Evolutionary conservation across 148 eudicot species (phyloP).

Genomic region (Camellia japonica): DNA sequence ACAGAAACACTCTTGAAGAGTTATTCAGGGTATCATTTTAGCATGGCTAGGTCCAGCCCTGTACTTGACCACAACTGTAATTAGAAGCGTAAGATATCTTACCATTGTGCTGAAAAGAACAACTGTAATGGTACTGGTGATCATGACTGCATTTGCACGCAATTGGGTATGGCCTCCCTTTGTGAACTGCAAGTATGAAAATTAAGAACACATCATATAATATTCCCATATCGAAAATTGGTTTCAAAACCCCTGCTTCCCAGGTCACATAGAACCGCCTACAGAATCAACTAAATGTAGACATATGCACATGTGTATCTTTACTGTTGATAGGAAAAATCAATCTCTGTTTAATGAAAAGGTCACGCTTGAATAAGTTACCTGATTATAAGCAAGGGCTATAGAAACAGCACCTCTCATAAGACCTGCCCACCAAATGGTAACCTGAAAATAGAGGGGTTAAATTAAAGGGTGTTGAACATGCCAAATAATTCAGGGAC

Average conservation of each 20-base stretch:
- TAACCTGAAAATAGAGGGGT: slow-evolving; percentile 37
- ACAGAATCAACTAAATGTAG: neutral
- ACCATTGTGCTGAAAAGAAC: slow-evolving; percentile 87
- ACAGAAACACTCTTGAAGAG: no score
- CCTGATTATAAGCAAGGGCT: slow-evolving; percentile 89
- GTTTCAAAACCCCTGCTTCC: neutral
- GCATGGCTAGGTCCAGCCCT: neutral
- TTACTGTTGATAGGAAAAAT: neutral
- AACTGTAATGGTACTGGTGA: slow-evolving; percentile 75
- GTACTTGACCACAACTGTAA: neutral
- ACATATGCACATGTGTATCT: neutral
- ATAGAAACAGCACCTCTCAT: slow-evolving; percentile 88
- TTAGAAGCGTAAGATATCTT: slow-evolving; percentile 14
- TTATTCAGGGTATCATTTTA: no score
- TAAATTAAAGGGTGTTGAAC: slow-evolving; percentile 2
- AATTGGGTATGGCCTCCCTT: slow-evolving; percentile 52
- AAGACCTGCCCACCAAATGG: slow-evolving; percentile 90
- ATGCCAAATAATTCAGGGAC: slow-evolving; percentile 2
- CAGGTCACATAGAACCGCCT: neutral
- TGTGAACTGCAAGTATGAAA: slow-evolving; percentile 52
- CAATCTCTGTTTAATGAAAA: neutral
- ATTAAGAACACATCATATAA: neutral
- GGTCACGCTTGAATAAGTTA: slow-evolving; percentile 12
- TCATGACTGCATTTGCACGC: slow-evolving; percentile 70
- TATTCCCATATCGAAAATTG: neutral